Conservation (phyloP, 2,329 filamentous ascomycete genomes). For the Calonectria ilicicola region DNA sequence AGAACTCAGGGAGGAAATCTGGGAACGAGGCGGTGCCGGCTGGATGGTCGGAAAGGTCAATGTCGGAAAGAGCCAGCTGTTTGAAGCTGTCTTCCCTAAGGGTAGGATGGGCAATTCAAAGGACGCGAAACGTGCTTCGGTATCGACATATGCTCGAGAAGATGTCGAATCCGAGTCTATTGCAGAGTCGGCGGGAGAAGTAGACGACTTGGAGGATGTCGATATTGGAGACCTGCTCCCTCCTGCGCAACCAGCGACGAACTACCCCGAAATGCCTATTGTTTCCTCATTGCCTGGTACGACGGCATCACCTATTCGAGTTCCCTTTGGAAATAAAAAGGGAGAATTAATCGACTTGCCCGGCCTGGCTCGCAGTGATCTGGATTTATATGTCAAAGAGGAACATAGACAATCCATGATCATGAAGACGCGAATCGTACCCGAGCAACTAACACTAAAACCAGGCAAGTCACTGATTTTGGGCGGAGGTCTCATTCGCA, state of each 20-base stretch:
- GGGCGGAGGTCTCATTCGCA: constrained; percentile 83
- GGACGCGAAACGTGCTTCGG: constrained; percentile 19
- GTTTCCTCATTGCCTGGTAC: constrained; percentile 91
- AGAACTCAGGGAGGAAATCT: constrained; percentile 87
- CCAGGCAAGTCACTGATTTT: constrained; percentile 84
- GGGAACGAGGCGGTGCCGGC: constrained; percentile 82
- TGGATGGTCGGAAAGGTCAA: constrained; percentile 99
- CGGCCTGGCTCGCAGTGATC: constrained; percentile 79
- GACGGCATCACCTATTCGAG: constrained; percentile 92
- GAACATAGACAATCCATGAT: constrained; percentile 76
- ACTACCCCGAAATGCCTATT: constrained; percentile 86
- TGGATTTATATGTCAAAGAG: constrained; percentile 78
- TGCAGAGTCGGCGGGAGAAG: constrained; percentile 39
- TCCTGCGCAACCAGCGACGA: constrained; percentile 77
- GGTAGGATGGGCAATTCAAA: constrained; percentile 61
- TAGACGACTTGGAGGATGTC: constrained; percentile 36
- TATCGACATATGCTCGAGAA: constrained; percentile 31
- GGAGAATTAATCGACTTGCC: constrained; percentile 96
- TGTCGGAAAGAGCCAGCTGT: constrained; percentile 94
- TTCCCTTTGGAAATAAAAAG: constrained; percentile 86
- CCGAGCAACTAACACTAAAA: constrained; percentile 79
- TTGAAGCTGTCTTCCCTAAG: constrained; percentile 89
- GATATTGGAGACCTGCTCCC: constrained; percentile 75
- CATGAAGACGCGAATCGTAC: constrained; percentile 81
- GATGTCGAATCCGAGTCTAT: constrained; percentile 33